Conservation (phyloP, 129 eudicot genomes). For the Helichrysum umbraculigerum region DNA sequence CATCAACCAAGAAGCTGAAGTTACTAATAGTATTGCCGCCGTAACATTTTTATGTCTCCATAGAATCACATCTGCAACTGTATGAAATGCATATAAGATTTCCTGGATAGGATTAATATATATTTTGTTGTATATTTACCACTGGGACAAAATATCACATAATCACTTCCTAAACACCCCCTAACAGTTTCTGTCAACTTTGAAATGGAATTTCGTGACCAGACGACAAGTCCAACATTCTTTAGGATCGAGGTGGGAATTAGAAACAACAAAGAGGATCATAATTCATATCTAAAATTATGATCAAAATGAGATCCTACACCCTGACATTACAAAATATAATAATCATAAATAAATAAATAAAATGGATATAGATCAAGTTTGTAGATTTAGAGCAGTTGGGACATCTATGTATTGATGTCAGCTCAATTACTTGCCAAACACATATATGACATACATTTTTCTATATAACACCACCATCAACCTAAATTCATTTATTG, state of each 20-base stretch:
- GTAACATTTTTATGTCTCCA: constrained; percentile 74
- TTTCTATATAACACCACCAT: not conserved
- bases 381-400: constrained; percentile 9
- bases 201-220: not conserved
- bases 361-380: not conserved
- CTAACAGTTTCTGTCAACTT: not conserved
- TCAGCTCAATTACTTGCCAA: not conserved
- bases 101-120: not conserved
- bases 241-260: constrained; percentile 16
- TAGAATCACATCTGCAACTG: constrained; percentile 7
- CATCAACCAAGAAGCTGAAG: constrained; percentile 70
- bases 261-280: constrained; percentile 1
- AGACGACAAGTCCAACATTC: constrained; percentile 3
- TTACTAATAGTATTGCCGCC: constrained; percentile 43
- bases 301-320: constrained; percentile 27
- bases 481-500: not conserved
- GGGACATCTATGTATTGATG: not conserved
- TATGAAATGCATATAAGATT: constrained; percentile 18
- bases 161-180: not conserved
- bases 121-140: not conserved
- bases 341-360: not conserved
- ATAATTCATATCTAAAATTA: not conserved
- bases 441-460: not conserved
- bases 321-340: constrained; percentile 4
- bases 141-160: not conserved